These are phyloP conservation scores for Zymoseptoria tritici DNA, from an alignment of 2,329 filamentous ascomycete genomes.

Conservation along the genomic window DNA sequence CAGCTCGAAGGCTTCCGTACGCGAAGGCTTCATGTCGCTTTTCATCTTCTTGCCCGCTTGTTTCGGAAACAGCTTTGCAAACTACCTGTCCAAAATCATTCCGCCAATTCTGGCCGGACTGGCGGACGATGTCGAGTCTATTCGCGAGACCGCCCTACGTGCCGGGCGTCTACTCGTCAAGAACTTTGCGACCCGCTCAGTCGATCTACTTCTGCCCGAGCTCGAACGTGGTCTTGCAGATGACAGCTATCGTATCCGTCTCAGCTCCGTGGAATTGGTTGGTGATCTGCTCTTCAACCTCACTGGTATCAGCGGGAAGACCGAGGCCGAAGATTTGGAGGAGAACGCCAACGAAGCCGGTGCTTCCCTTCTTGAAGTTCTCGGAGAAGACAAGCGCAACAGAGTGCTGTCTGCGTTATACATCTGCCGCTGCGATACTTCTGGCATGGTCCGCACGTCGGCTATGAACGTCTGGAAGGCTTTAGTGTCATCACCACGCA, in stretches of 20 bases:
- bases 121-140: constrained; percentile 92
- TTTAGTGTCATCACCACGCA: constrained; percentile 82
- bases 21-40: constrained; percentile 98
- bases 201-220: constrained; percentile 88
- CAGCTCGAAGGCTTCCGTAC: constrained; percentile 79
- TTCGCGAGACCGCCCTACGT: constrained; percentile 90
- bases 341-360: constrained; percentile 79
- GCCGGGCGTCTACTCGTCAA: constrained; percentile 93
- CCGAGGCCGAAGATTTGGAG: constrained; percentile 70
- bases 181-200: constrained; percentile 92
- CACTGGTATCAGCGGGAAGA: constrained; percentile 78
- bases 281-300: constrained; percentile 97
- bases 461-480: constrained; percentile 96
- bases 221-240: constrained; percentile 95
- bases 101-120: constrained; percentile 89
- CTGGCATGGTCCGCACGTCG: constrained; percentile 78
- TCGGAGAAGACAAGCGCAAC: constrained; percentile 93
- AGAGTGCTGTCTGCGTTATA: constrained; percentile 96
- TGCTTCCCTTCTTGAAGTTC: constrained; percentile 83
- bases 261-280: constrained; percentile 95
- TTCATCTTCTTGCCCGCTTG: constrained; percentile 99
- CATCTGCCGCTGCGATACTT: constrained; percentile 95
- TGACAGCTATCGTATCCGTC: constrained; percentile 92
- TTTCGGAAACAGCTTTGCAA: constrained; percentile 96
- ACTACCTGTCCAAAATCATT: constrained; percentile 91